Percentiles rank a stretch among this genome's conserved stretches.
Conservation (phyloP, 1,284 basidiomycete genomes). For the Hypsizygus ulmarius region DNA sequence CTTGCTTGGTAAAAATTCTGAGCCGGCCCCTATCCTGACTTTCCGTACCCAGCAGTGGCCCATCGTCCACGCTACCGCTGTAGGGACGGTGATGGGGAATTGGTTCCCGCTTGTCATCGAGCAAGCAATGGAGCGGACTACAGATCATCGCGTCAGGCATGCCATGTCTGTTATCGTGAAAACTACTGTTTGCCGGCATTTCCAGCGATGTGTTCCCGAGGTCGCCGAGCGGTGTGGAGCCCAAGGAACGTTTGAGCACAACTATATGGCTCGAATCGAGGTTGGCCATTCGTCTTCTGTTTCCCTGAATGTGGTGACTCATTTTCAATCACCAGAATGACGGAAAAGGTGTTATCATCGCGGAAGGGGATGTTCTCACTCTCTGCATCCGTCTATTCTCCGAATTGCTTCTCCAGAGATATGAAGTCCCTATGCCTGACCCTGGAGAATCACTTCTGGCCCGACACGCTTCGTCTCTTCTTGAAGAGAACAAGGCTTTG, state of each 20-base stretch:
- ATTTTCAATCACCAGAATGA: slow-evolving; percentile 38
- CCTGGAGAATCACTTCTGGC: slow-evolving; percentile 43
- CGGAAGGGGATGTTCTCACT: slow-evolving; percentile 53
- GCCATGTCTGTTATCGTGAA: slow-evolving; percentile 50
- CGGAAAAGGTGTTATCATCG: slow-evolving; percentile 47
- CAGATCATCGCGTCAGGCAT: slow-evolving; percentile 43
- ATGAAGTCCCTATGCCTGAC: slow-evolving; percentile 40
- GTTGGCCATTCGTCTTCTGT: slow-evolving; percentile 29
- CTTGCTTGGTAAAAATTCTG: slow-evolving; percentile 38
- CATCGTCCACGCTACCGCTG: slow-evolving; percentile 44
- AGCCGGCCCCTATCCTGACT: slow-evolving; percentile 44
- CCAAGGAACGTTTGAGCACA: slow-evolving; percentile 54
- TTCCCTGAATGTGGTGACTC: slow-evolving; percentile 7
- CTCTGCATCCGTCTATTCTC: slow-evolving; percentile 54
- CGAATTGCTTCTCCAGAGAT: slow-evolving; percentile 46
- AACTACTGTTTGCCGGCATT: slow-evolving; percentile 48
- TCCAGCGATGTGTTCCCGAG: slow-evolving; percentile 44
- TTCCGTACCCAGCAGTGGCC: slow-evolving; percentile 61
- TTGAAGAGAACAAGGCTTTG: slow-evolving; percentile 42
- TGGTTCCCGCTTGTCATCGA: slow-evolving; percentile 41
- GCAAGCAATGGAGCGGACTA: slow-evolving; percentile 31
- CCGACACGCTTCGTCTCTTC: slow-evolving; percentile 39
- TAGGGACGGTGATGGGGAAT: slow-evolving; percentile 43
- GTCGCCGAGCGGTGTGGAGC: slow-evolving; percentile 54
- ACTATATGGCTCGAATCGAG: slow-evolving; percentile 50